phyloP scores from a whole-genome alignment of 2,329 filamentous ascomycete genomes.

The Plectosphaerella sp. region DNA sequence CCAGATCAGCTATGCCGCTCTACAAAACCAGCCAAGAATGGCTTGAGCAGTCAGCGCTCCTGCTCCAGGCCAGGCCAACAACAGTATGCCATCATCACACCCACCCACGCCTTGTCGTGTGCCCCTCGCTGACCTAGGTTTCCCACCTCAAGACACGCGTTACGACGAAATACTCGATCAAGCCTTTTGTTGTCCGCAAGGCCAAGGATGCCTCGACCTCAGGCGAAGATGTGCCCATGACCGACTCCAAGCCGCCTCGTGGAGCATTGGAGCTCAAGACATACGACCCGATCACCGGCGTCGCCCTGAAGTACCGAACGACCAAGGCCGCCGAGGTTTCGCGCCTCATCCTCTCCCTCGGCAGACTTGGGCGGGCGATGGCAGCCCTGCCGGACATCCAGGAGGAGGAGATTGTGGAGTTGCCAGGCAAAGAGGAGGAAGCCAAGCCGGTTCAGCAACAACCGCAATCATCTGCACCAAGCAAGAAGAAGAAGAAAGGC shows the following conservation, averaged over 20 bases:
- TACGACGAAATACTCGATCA: slow-evolving; percentile 86
- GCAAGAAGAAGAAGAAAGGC: slow-evolving; percentile 68
- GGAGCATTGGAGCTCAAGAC: slow-evolving; percentile 82
- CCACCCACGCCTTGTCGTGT: not conserved
- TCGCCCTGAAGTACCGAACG: slow-evolving; percentile 85
- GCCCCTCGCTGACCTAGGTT: not conserved
- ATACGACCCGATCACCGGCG: slow-evolving; percentile 77
- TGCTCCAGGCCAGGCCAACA: slow-evolving; percentile 80
- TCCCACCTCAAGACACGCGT: slow-evolving; percentile 65
- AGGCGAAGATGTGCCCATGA: slow-evolving; percentile 19
- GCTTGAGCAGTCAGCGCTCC: slow-evolving; percentile 80
- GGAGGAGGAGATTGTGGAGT: slow-evolving; percentile 39
- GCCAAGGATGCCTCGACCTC: slow-evolving; percentile 10
- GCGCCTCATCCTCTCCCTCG: slow-evolving; percentile 72
- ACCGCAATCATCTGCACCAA: slow-evolving; percentile 10
- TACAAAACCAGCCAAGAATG: slow-evolving; percentile 83
- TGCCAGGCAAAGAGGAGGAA: slow-evolving; percentile 24
- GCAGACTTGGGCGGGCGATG: slow-evolving; percentile 68
- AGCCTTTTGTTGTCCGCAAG: slow-evolving; percentile 30
- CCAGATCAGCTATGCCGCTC: slow-evolving; percentile 62
- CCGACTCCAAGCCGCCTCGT: slow-evolving; percentile 43
- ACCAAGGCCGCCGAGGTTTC: slow-evolving; percentile 88
- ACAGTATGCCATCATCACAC: slow-evolving; percentile 55
- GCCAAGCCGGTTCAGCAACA: slow-evolving; percentile 15
- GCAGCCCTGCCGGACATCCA: slow-evolving; percentile 45